Evolutionary conservation across 768 basidiomycete species (phyloP).

Genomic region (Leucocoprinus sp.): DNA sequence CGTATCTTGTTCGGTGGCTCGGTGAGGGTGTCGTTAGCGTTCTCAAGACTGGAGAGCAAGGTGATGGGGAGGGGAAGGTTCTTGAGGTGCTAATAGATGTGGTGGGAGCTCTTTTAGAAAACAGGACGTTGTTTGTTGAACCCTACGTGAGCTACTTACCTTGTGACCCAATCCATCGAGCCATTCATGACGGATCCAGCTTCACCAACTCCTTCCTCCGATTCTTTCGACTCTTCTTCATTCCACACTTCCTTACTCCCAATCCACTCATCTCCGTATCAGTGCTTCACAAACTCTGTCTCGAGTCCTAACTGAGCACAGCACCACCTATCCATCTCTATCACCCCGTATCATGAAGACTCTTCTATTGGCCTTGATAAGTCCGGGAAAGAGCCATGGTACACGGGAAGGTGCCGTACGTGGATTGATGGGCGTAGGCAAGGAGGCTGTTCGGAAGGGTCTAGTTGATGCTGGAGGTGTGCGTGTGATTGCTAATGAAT

Average conservation of each 20-base stretch:
- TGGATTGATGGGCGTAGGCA: conserved; percentile 77
- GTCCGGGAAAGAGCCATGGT: conserved; percentile 62
- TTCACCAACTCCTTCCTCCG: conserved; percentile 93
- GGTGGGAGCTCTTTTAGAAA: conserved; percentile 77
- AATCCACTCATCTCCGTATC: conserved; percentile 68
- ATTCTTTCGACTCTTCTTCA: conserved; percentile 88
- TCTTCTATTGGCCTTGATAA: conserved; percentile 76
- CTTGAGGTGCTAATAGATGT: conserved; percentile 82
- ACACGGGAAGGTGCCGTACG: conserved; percentile 88
- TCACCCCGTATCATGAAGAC: conserved; percentile 92
- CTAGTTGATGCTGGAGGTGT: conserved; percentile 77
- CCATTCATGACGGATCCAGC: conserved; percentile 33
- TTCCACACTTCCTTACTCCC: conserved; percentile 66
- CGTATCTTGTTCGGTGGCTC: conserved; percentile 93
- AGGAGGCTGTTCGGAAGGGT: conserved; percentile 78
- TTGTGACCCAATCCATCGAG: background rate
- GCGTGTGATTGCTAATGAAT: conserved; percentile 64
- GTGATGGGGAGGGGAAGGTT: conserved; percentile 58
- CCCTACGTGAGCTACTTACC: conserved; percentile 73
- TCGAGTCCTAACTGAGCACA: conserved; percentile 71
- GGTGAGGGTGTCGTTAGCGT: conserved; percentile 76
- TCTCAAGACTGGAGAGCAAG: conserved; percentile 46
- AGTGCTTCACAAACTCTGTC: conserved; percentile 80
- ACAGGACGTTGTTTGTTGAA: conserved; percentile 85
- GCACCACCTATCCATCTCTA: conserved; percentile 83